Conservation (phyloP, 768 basidiomycete species). For the Trametes villosa region DNA sequence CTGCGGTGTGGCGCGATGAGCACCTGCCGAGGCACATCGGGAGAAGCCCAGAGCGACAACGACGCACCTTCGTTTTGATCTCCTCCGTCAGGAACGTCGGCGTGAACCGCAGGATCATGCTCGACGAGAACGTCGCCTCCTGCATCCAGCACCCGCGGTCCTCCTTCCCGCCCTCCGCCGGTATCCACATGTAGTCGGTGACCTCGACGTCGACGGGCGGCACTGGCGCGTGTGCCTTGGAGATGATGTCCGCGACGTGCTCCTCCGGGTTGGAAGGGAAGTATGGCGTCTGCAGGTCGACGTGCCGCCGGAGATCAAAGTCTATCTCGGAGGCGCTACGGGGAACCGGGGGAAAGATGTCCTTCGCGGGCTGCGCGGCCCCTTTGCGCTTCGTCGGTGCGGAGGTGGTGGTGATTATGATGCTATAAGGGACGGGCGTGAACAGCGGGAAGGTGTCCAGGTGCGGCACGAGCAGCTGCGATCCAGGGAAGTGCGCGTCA, state of each 20-base stretch:
- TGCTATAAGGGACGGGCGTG: constrained; percentile 28
- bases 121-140: constrained; percentile 23
- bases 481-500: background rate
- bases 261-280: constrained; percentile 15
- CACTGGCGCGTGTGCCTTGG: constrained; percentile 14
- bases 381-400: constrained; percentile 25
- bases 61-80: constrained; percentile 21
- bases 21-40: background rate
- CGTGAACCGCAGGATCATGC: constrained; percentile 15
- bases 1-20: background rate
- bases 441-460: constrained; percentile 24
- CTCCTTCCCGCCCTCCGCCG: constrained; percentile 19
- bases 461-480: constrained; percentile 24
- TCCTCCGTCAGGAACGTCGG: constrained; percentile 23
- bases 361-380: constrained; percentile 10
- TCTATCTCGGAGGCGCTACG: constrained; percentile 18
- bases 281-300: constrained; percentile 19
- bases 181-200: constrained; percentile 22
- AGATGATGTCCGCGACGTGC: constrained; percentile 15
- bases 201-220: constrained; percentile 23
- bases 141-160: constrained; percentile 26
- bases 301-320: constrained; percentile 20
- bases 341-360: constrained; percentile 26
- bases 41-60: background rate
- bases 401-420: constrained; percentile 23